Percentiles rank a stretch among this genome's conserved stretches.
Evolutionary conservation across 2,329 filamentous ascomycete genomes (phyloP).

Genomic region (Metarhizium rileyi): DNA sequence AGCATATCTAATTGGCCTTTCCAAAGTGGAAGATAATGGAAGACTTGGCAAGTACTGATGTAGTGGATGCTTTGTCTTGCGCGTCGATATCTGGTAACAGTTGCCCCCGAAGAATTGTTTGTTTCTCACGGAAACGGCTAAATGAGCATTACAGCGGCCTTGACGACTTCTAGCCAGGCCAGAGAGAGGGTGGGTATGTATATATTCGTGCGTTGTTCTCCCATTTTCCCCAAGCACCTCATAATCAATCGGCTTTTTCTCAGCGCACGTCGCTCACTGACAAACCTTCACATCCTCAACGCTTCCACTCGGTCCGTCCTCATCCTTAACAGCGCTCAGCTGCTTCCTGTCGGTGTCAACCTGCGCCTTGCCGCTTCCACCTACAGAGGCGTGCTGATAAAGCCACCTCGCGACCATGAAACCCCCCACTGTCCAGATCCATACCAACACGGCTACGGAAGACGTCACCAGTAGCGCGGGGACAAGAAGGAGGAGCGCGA

Average conservation of each 20-base stretch:
- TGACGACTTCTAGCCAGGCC: too few species aligned
- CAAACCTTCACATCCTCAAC: background rate
- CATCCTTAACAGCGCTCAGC: conserved; percentile 12
- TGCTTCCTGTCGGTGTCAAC: conserved; percentile 13
- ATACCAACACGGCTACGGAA: conserved; percentile 51
- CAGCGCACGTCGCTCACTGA: background rate
- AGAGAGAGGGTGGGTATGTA: too few species aligned
- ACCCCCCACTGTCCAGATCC: conserved; percentile 55
- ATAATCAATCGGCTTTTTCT: background rate
- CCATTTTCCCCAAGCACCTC: background rate
- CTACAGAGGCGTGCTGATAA: conserved; percentile 27
- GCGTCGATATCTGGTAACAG: too few species aligned
- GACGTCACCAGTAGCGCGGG: conserved; percentile 60
- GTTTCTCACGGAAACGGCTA: too few species aligned
- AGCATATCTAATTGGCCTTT: too few species aligned
- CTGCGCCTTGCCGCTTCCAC: conserved; percentile 11
- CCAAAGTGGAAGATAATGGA: too few species aligned
- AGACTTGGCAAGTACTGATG: background rate
- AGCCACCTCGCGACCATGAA: conserved; percentile 42
- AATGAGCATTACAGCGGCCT: too few species aligned
- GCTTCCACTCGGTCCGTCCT: conserved; percentile 14
- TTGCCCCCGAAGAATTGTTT: too few species aligned
- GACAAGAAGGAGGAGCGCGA: conserved; percentile 58
- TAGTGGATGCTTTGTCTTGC: too few species aligned
- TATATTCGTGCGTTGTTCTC: too few species aligned